Evolutionary conservation across 73 alveolate species (phyloP), one percentile per base, ranked within the genome.

Genomic region (Paramecium biaurelia): DNA sequence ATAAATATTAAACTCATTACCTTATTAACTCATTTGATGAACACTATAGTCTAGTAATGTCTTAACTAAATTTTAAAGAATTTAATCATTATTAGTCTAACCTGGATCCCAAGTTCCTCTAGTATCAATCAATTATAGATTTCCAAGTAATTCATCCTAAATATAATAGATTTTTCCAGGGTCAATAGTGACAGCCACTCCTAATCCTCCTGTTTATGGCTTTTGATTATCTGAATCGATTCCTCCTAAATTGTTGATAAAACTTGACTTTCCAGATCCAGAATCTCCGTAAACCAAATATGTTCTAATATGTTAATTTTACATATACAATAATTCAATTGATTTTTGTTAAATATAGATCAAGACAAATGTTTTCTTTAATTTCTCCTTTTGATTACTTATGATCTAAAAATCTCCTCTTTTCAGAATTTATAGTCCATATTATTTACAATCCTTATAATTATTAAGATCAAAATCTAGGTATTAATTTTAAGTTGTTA

Each of bases 31-130:
- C 90, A 79, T 79, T 41, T 41, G 7, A 38, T 43, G 26, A 2
- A 79, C 90, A 79, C 74, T 79, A 24, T 43, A 47, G n/a, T 79
- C 76, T 0, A 47, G 21, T 23, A 79, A 63, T 0, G 45, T 41
- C 28, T 79, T 79, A 20, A 79, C 56, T 37, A 42, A 79, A 23
- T 79, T 45, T 41, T 38, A 21, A 5, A 79, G 23, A 24, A 79
- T 79, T 32, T 5, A 21, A 79, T 79, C 72, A 45, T 79, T 79
- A 42, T 79, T 45, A 15, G n/a, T 18, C n/a, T 79, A 23, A 5
- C 76, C 32, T 8, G 90, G 90, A 45, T 79, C 76, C 70, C 49
- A 23, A 2, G 90, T 79, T 79, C 90, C 90, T 41, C 47, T 79
- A 10, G 90, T 79, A 43, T 79, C 74, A 24, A 79, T 79, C 28